Conservation (phyloP, 805 yeast genomes). For the Debaryomyces prosopidis region DNA sequence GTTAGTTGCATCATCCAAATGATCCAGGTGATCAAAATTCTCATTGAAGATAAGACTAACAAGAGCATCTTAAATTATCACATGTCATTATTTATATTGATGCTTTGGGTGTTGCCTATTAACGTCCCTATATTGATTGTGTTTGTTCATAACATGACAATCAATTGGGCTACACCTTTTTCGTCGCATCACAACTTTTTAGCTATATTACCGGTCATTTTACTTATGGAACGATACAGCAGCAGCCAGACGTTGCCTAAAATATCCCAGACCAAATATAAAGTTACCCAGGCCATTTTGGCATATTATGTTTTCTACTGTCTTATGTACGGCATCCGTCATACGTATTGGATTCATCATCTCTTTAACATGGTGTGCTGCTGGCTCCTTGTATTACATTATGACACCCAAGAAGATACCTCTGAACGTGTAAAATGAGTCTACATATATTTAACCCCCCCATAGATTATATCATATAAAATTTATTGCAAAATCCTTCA, state of each 20-base stretch:
- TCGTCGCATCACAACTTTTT: constrained; percentile 82
- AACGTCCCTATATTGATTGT: constrained; percentile 78
- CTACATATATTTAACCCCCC: no score
- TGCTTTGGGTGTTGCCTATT: constrained; percentile 79
- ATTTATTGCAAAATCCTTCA: no score
- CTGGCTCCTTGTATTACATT: constrained; percentile 30
- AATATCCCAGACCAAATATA: constrained; percentile 12
- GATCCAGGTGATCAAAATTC: constrained; percentile 45
- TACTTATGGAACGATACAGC: constrained; percentile 55
- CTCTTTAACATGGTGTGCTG: constrained; percentile 65
- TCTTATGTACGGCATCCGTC: constrained; percentile 72
- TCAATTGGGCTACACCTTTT: constrained; percentile 82
- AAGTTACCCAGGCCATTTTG: constrained; percentile 29
- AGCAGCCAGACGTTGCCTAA: constrained; percentile 50
- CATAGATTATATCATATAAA: no score
- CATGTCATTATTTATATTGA: constrained; percentile 59
- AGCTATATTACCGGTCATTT: constrained; percentile 71
- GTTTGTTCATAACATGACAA: constrained; percentile 74
- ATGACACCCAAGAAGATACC: neutral
- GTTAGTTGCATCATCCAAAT: constrained; percentile 61
- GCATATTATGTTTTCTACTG: constrained; percentile 60
- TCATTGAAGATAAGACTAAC: constrained; percentile 4
- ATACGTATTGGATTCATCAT: constrained; percentile 84
- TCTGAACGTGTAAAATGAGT: no score
- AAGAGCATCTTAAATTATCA: constrained; percentile 56